Base-by-base conservation (phyloP, 148 eudicot genomes). In the Rhododendron ferrugineum region DNA sequence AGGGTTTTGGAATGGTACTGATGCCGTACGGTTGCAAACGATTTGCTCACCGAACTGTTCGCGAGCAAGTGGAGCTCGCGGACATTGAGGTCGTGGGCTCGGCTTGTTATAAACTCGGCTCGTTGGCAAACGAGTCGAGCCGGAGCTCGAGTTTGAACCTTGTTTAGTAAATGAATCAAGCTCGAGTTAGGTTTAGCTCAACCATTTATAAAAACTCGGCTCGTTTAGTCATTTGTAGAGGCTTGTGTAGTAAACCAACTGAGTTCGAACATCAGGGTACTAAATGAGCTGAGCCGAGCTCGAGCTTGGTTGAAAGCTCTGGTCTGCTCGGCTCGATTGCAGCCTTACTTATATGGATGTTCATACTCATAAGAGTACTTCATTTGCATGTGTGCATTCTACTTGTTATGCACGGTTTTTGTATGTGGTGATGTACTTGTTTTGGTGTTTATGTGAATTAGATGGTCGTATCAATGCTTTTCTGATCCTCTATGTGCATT, bases 401-500 rank as follows among this genome's bases (percentile, higher is more conserved):
- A 3, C 15, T 54, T 14, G 4, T 9, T 14, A 58, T 54, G 81
- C n/a, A 2, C 14, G 7, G 30, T 50, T 15, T 22, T 20, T 79
- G 20, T 3, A 26, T 70, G 37, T 70, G 9, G 0, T 49, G 46
- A 28, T 23, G 34, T 68, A 37, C 28, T 68, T 46, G 79, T 47
- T 70, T 72, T 32, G 78, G 54, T 72, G 79, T 16, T 49, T 72
- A 2, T 30, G 85, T 37, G 18, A n/a, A 26, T 26, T 6, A 68
- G 78, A 9, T 70, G 85, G 49, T 83, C 47, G 62, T 83, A 70
- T 30, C n/a, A 83, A 32, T 70, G 74, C 85, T n/a, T 83, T 42
- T 47, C 32, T 22, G 62, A 70, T 52, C 2, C 49, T 82, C 28
- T 16, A 49, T 86, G 86, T 40, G 85, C 15, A 28, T 84, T 60